Percentiles rank a stretch among this genome's conserved stretches.
These are phyloP conservation scores for Cutaneotrichosporon sp. DNA, from an alignment of 1,284 basidiomycete species.

Conservation along the genomic window DNA sequence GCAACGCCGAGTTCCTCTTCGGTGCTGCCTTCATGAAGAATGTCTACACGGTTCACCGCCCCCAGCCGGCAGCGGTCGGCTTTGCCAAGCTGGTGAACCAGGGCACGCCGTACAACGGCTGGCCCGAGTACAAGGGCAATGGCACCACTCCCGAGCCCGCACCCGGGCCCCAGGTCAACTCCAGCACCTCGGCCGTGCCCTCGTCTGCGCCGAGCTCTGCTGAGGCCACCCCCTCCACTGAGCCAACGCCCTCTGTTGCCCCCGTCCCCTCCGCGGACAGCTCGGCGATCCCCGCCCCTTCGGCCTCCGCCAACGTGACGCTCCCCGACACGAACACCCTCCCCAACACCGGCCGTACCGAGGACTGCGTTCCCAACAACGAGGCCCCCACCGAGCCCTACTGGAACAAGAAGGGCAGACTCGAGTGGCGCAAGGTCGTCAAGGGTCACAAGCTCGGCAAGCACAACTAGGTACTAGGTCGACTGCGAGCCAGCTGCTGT, in stretches of 20 bases:
- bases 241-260: too few relatives aligned
- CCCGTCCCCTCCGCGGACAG: too few relatives aligned
- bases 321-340: not conserved
- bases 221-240: not conserved
- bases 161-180: not conserved
- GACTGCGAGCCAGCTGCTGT: not conserved
- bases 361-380: not conserved
- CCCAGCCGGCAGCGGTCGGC: constrained; percentile 72
- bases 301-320: not conserved
- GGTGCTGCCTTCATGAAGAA: constrained; percentile 66
- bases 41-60: constrained; percentile 82
- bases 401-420: constrained; percentile 5
- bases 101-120: not conserved
- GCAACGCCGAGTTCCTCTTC: constrained; percentile 34
- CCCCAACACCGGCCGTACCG: not conserved
- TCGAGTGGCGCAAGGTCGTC: not conserved
- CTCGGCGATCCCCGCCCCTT: not conserved
- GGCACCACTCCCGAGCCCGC: not conserved
- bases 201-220: too few relatives aligned
- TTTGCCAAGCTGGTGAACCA: constrained; percentile 61
- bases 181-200: not conserved
- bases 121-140: constrained; percentile 7
- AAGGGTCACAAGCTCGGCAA: not conserved
- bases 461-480: not conserved
- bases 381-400: not conserved